Evolutionary conservation across 164 flowering plant species (phyloP).

Genomic region (Nymphaea thermarum): DNA sequence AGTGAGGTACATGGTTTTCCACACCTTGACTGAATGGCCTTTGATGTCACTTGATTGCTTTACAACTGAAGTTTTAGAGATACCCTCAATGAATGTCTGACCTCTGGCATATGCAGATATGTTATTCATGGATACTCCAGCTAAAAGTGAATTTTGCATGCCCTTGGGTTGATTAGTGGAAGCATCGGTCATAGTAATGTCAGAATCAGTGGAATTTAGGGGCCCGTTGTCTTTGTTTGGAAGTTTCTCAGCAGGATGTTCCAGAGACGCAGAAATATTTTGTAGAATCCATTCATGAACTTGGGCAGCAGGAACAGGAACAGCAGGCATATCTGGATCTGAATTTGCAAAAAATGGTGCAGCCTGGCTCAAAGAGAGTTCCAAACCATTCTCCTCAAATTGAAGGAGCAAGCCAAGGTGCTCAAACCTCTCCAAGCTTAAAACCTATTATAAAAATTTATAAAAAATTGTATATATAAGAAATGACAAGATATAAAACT

Average conservation of each 20-base stretch:
- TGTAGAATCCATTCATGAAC: slow-evolving; percentile 90
- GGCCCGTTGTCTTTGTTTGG: slow-evolving; percentile 77
- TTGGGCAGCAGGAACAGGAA: slow-evolving; percentile 81
- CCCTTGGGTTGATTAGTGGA: slow-evolving; percentile 32
- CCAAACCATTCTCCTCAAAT: slow-evolving; percentile 73
- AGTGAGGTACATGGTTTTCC: neutral
- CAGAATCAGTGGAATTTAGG: slow-evolving; percentile 55
- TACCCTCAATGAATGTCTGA: slow-evolving; percentile 73
- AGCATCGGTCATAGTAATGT: slow-evolving; percentile 88
- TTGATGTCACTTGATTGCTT: slow-evolving; percentile 77
- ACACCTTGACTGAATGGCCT: slow-evolving; percentile 90
- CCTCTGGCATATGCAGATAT: slow-evolving; percentile 23
- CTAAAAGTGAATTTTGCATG: neutral
- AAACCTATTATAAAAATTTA: slow-evolving; percentile 30
- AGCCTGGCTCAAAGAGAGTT: slow-evolving; percentile 61
- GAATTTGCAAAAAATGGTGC: slow-evolving; percentile 97
- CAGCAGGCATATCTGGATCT: slow-evolving; percentile 98
- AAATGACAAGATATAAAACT: too few relatives aligned
- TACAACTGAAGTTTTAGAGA: slow-evolving; percentile 75
- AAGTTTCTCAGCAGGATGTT: slow-evolving; percentile 52
- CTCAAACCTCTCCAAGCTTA: slow-evolving; percentile 81
- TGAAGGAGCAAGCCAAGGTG: slow-evolving; percentile 84
- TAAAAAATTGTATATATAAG: too few relatives aligned
- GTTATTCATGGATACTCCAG: slow-evolving; percentile 13
- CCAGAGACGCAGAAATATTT: slow-evolving; percentile 55